Evolutionary conservation across 106 monocot genomes (phyloP).

Genomic region (Dactylorhiza incarnata): DNA sequence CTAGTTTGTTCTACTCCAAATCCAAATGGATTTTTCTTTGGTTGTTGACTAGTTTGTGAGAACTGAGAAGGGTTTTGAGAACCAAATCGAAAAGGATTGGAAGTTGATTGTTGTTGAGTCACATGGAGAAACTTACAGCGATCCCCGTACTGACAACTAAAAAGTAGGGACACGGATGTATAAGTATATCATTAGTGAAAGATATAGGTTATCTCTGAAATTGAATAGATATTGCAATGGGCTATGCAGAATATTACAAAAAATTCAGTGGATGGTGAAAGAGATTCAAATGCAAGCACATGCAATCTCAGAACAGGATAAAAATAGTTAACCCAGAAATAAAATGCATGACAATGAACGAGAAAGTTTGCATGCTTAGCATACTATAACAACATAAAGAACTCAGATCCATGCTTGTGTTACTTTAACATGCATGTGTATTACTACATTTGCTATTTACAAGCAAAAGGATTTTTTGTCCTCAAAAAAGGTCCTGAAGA

Average conservation of each 20-base stretch:
- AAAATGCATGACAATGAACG: not conserved
- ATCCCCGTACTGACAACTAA: slow-evolving; percentile 94
- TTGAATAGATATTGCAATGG: not conserved
- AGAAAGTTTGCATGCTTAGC: not conserved
- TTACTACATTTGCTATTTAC: not conserved
- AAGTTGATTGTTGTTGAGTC: slow-evolving; percentile 38
- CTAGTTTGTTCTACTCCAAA: slow-evolving; percentile 15
- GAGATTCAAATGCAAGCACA: not conserved
- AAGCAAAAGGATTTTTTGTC: not conserved
- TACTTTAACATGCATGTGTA: not conserved
- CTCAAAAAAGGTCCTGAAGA: not conserved
- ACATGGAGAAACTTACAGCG: slow-evolving; percentile 79
- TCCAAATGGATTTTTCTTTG: slow-evolving; percentile 33
- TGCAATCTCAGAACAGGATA: not conserved
- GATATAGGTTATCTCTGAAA: not conserved
- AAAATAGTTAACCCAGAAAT: not conserved
- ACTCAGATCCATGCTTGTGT: not conserved
- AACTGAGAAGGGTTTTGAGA: slow-evolving; percentile 1
- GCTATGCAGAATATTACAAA: not conserved
- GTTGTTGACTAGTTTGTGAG: slow-evolving; percentile 13
- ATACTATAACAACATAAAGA: not conserved
- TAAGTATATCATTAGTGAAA: not conserved
- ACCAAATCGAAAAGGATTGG: slow-evolving; percentile 40
- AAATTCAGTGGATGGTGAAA: not conserved
- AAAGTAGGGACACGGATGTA: slow-evolving; percentile 5